Base-by-base conservation (phyloP, 2,329 filamentous ascomycete species). In the Alternaria infectoria region DNA sequence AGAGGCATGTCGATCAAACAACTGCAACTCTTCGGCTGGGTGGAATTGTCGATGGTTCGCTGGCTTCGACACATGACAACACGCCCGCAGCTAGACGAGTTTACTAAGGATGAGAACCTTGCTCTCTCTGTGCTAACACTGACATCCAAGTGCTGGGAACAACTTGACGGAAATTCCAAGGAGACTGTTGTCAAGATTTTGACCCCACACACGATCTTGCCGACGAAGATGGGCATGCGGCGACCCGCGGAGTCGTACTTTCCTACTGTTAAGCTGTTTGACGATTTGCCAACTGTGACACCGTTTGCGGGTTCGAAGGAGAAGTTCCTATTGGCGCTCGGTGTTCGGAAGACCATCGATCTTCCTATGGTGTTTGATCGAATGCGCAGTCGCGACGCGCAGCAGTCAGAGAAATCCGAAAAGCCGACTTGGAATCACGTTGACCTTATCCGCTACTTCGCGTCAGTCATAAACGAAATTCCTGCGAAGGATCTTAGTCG, bases 331-430 rank as follows among this genome's bases (percentile, higher is more conserved):
- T 82, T 87, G 3, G 88, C 92, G 2, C 84, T 99, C 30, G 95
- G 96, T 4, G 94, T 99, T 25, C 89, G 96, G 62, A 98, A 98
- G 82, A 99, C 96, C 0, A 90, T 99, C 19, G 96, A 99, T 70
- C 83, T 99, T 2, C 93, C 93, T 30, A 95, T 96, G 28, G 96
- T 99, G 28, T 98, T 99, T 73, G 91, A 92, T 23, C 88, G 95
- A 47, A 86, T 99, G 46, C 86, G 97, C 69, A 89, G 87, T 55
- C 85, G 86, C 15, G 84, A 88, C 13, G 79, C 78, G 10, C 83
- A 84, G n/a, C 65, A 79, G 45, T 12, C 56, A 0, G 60, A 59
- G 3, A 62, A 62, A 3, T 75, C 81, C 19, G 86, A 86, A 25
- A 84, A 83, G 21, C 81, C 83, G 21, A 86, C 90, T 78, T 97